Base-by-base conservation (phyloP, 352 stramenopile genomes). In the Thraustochytrium striatum region DNA sequence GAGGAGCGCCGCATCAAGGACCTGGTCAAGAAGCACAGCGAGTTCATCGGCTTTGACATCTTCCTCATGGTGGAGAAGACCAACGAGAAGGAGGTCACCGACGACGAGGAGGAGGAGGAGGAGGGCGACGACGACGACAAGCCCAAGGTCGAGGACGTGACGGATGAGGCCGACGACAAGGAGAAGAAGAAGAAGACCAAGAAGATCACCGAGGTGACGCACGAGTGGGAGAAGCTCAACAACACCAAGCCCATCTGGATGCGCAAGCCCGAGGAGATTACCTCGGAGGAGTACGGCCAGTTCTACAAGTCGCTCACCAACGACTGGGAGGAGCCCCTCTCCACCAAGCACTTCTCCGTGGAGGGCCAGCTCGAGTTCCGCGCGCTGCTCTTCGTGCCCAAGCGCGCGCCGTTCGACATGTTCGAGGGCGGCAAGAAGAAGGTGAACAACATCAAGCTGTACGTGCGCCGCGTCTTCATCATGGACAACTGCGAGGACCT, bases 271-370 rank as follows among this genome's bases (percentile, higher is more conserved):
- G 95, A 99, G 79, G 96, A 99, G 82, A 94, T 99, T 79, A 99
- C 96, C 53, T 91, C 98, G 84, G 96, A 99, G 82, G 96, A 99
- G 87, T 99, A 99, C 84, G 94, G 94, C 57, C 89, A 94, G 43
- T 99, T 99, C 89, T 99, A 99, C 95, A 99, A 99, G 91, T 97
- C 92, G 82, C 86, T 99, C 55, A 98, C 93, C 52, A 99, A 99
- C 87, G 96, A 99, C 87, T 99, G 95, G 95, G 96, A 99, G 88
- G 95, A 98, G 83, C 82, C 82, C 47, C 61, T 88, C 28, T 92
- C 88, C 2, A 94, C 98, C 30, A 99, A 99, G 92, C 96, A 99
- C 91, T 99, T 99, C 85, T 97, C 91, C 68, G 96, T 99, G 55
- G 97, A 99, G 84, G 97, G 96, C 81, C 95, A 99, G 87, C 89